phyloP scores from a whole-genome alignment of 202 grass and related monocot species.

The Panicum hallii region DNA sequence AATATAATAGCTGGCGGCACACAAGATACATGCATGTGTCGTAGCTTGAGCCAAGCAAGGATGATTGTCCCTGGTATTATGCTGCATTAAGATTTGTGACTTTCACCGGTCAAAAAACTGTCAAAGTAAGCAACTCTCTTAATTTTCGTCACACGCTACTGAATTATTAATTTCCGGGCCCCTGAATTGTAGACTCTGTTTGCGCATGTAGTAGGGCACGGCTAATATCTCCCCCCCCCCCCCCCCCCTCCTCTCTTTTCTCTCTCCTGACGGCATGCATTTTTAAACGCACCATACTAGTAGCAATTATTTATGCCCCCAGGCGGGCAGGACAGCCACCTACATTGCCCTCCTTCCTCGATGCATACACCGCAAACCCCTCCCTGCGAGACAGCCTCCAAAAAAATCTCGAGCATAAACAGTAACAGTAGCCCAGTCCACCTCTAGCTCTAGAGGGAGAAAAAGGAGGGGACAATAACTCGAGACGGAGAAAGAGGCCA shows the following conservation, averaged over 20 bases:
- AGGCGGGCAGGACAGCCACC: constrained; percentile 56
- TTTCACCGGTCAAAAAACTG: constrained; percentile 14
- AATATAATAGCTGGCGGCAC: not conserved
- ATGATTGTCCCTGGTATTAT: not conserved
- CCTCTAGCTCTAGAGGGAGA: not conserved
- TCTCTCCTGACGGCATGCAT: not conserved
- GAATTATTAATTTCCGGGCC: constrained; percentile 32
- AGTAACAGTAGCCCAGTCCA: constrained; percentile 15
- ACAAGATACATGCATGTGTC: not conserved
- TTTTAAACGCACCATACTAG: constrained; percentile 43
- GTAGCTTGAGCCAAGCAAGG: not conserved
- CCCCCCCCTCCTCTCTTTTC: not conserved
- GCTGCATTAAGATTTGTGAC: constrained; percentile 20
- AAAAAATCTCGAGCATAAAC: constrained; percentile 52
- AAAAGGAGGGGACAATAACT: constrained; percentile 46
- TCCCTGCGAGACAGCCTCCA: constrained; percentile 26
- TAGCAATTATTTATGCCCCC: constrained; percentile 65
- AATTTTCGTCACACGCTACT: constrained; percentile 29
- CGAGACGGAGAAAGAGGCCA: constrained; percentile 8
- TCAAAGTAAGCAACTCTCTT: constrained; percentile 37
- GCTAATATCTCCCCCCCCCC: not conserved
- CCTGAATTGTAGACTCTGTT: constrained; percentile 13
- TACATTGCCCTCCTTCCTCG: constrained; percentile 49
- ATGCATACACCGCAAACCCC: constrained; percentile 30
- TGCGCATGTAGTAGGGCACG: constrained; percentile 24